Evolutionary conservation across 2,329 filamentous ascomycete genomes (phyloP).

Genomic region (Sporothrix globosa): DNA sequence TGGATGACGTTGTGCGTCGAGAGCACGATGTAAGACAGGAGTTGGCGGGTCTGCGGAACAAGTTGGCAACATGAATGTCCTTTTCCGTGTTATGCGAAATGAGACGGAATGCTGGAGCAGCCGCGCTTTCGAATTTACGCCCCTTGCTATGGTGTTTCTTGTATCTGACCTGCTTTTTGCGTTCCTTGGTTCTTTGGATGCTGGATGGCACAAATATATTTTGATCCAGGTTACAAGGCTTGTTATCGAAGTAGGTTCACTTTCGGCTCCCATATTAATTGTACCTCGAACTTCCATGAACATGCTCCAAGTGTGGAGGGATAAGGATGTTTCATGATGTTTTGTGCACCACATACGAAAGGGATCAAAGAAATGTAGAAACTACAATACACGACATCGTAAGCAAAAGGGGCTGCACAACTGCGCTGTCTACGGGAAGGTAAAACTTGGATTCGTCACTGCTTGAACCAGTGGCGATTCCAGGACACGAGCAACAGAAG

Average conservation of each 20-base stretch:
- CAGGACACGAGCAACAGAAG: not conserved
- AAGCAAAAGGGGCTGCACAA: slow-evolving; percentile 6
- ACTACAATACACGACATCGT: not conserved
- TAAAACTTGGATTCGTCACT: not conserved
- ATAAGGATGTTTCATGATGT: not conserved
- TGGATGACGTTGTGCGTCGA: slow-evolving; percentile 8
- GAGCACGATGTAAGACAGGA: slow-evolving; percentile 31
- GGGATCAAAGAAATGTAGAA: not conserved
- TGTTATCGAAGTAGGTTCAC: not conserved
- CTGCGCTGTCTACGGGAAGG: not conserved
- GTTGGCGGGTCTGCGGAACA: slow-evolving; percentile 26
- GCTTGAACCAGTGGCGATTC: too few relatives aligned
- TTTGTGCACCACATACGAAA: not conserved
- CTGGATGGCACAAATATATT: not conserved
- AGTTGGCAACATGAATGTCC: not conserved
- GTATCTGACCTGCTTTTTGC: not conserved
- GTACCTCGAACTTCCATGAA: not conserved
- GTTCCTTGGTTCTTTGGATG: not conserved
- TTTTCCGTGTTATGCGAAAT: not conserved
- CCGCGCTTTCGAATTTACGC: not conserved
- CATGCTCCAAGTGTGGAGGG: not conserved
- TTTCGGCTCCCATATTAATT: not conserved
- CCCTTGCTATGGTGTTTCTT: not conserved
- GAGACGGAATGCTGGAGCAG: not conserved
- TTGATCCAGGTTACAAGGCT: not conserved